Evolutionary conservation across 257 asterid genomes (phyloP).

Genomic region (Jacaranda copaia): DNA sequence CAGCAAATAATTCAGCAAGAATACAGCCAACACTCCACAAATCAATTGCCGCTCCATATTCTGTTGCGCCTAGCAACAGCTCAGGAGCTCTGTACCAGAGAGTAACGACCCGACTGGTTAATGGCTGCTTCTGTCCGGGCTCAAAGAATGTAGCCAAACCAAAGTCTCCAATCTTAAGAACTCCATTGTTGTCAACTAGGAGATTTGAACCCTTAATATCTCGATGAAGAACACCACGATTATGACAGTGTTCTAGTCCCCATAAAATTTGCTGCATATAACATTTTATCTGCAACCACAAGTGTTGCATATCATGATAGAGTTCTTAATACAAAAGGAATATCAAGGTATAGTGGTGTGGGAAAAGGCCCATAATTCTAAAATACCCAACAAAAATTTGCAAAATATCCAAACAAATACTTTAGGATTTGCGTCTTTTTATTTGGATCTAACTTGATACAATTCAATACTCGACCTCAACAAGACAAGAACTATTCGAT

Average conservation of each 20-base stretch:
- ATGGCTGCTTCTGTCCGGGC: constrained; percentile 65
- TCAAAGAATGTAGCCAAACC: constrained; percentile 74
- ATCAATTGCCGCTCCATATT: constrained; percentile 81
- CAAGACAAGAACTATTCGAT: too few species aligned
- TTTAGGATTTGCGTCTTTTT: too few species aligned
- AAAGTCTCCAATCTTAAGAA: constrained; percentile 78
- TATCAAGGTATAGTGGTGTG: too few species aligned
- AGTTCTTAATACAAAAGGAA: not conserved
- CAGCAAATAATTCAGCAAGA: constrained; percentile 82
- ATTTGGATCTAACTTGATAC: too few species aligned
- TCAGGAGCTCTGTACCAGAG: constrained; percentile 98
- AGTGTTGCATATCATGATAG: not conserved
- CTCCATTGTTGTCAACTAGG: constrained; percentile 72
- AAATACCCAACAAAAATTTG: too few species aligned
- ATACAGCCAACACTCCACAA: constrained; percentile 96
- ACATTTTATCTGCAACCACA: constrained; percentile 72
- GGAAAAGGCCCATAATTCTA: too few species aligned
- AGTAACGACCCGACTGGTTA: constrained; percentile 94
- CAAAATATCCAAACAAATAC: too few species aligned
- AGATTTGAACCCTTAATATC: constrained; percentile 96
- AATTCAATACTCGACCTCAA: too few species aligned
- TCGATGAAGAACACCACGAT: constrained; percentile 83
- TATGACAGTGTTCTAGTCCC: constrained; percentile 91
- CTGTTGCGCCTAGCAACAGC: constrained; percentile 84
- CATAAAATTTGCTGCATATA: constrained; percentile 74